Percentiles rank a stretch among this genome's conserved stretches.
These are phyloP conservation scores for Helicocarpus griseus DNA, from an alignment of 2,329 filamentous ascomycete genomes.

Conservation along the genomic window DNA sequence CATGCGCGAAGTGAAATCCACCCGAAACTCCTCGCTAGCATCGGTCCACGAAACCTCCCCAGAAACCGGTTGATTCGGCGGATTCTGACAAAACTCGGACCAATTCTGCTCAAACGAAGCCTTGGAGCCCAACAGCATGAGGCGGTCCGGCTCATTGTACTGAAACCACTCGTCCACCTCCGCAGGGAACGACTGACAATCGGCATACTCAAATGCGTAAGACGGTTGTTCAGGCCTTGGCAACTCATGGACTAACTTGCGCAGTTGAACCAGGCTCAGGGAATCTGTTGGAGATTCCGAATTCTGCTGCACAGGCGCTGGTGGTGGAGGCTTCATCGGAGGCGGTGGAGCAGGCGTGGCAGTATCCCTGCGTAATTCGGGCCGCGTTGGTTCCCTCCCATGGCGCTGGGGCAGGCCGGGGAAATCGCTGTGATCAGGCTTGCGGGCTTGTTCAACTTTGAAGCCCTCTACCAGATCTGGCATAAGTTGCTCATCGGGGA, in stretches of 20 bases:
- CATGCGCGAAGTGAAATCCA: constrained; percentile 31
- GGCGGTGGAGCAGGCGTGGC: constrained; percentile 28
- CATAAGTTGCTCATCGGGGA: constrained; percentile 36
- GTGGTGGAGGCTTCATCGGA: constrained; percentile 36
- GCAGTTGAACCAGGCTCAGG: constrained; percentile 63
- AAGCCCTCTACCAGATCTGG: constrained; percentile 31
- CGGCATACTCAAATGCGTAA: constrained; percentile 79
- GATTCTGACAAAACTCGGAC: constrained; percentile 42
- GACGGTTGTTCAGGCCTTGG: constrained; percentile 58
- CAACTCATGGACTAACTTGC: constrained; percentile 63
- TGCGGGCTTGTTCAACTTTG: constrained; percentile 15
- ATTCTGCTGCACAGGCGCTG: constrained; percentile 31
- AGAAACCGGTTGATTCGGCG: constrained; percentile 19
- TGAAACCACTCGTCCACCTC: constrained; percentile 98
- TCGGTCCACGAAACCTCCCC: constrained; percentile 55
- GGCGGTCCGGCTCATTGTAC: constrained; percentile 78
- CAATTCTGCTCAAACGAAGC: constrained; percentile 69
- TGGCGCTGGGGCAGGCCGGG: constrained; percentile 12
- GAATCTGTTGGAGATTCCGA: constrained; percentile 49
- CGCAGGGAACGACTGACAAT: constrained; percentile 64
- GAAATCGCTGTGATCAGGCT: constrained; percentile 8
- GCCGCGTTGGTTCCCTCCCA: constrained; percentile 19
- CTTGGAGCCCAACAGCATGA: constrained; percentile 65
- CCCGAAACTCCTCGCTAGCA: constrained; percentile 44
- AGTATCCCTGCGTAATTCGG: constrained; percentile 28